Evolutionary conservation across 2,329 filamentous ascomycete genomes (phyloP), one percentile per base, ranked within the genome.

Genomic region (Metarhizium sp.): DNA sequence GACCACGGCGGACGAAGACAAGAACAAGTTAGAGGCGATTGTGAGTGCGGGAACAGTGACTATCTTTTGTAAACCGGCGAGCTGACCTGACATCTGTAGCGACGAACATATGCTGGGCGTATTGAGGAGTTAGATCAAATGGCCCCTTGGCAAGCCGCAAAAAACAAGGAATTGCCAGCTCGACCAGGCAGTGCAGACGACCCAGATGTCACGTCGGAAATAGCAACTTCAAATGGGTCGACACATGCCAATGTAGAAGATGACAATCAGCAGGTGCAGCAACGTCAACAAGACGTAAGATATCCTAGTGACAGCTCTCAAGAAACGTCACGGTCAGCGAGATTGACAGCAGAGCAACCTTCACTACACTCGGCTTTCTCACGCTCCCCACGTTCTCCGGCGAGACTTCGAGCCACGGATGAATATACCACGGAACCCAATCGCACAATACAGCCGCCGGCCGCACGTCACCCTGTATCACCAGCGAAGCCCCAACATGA

Each of bases 21-120:
- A 86, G 69, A 86, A 84, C 61, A 97, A 97, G 70, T 77, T 99
- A 29, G 90, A 96, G 66, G 88, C 90, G 52, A 97, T 99, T 75
- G 90, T 95, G 77, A 81, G 88, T 81, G 47, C 7, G 7, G 18
- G 36, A 4, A 11, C 6, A 20, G 30, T 20, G 54, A 20, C 57
- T 14, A 13, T 42, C 43, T 40, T 8, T 42, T 43, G 4, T 20
- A 48, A 29, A 14, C 10, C 8, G 25, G 7, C 14, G 11, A 2
- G 8, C 40, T 38, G 11, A 53, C 56, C 14, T 30, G 20, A 47
- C 52, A 5, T 38, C 25, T 16, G 14, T 42, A 95, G 90, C 86
- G 90, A 65, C 84, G 87, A 60, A 96, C 92, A 2, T 99, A 99
- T 69, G 90, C 87, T 52, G 90, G 86, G 56, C 86, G 94, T 55